phyloP scores from a whole-genome alignment of 1,139 yeast genomes.

The Suzukiozyma palmioleophila region DNA sequence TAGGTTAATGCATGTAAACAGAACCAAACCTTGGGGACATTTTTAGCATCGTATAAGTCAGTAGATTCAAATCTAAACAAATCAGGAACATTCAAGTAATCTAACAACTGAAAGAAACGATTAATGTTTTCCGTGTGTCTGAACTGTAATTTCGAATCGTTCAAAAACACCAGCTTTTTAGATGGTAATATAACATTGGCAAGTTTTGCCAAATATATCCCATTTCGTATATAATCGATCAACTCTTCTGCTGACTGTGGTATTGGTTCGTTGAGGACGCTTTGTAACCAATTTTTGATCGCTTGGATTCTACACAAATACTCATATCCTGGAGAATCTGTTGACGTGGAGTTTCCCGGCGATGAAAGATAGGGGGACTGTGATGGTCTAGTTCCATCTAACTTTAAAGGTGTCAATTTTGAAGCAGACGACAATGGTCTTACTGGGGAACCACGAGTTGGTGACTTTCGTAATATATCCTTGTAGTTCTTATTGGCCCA shows the following conservation, averaged over 20 bases:
- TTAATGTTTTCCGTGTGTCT: conserved; percentile 92
- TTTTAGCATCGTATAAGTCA: conserved; percentile 88
- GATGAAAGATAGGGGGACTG: conserved; percentile 22
- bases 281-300: conserved; percentile 56
- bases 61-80: conserved; percentile 86
- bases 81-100: conserved; percentile 73
- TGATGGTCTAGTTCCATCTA: conserved; percentile 11
- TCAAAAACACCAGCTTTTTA: conserved; percentile 41
- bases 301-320: conserved; percentile 87
- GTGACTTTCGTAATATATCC: conserved; percentile 15
- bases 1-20: conserved; percentile 87
- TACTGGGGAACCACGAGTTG: conserved; percentile 6
- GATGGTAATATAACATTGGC: conserved; percentile 71
- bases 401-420: conserved; percentile 13
- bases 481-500: conserved; percentile 21
- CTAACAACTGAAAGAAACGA: conserved; percentile 70
- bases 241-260: conserved; percentile 50
- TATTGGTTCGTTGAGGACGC: conserved; percentile 45
- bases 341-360: conserved; percentile 26
- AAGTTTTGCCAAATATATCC: conserved; percentile 78
- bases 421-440: conserved; percentile 4
- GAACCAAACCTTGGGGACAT: conserved; percentile 90
- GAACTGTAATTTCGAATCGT: conserved; percentile 63
- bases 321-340: conserved; percentile 53
- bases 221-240: conserved; percentile 63